These are phyloP conservation scores for Oryza longistaminata DNA, from an alignment of 176 grass and related monocot species.

Conservation along the genomic window DNA sequence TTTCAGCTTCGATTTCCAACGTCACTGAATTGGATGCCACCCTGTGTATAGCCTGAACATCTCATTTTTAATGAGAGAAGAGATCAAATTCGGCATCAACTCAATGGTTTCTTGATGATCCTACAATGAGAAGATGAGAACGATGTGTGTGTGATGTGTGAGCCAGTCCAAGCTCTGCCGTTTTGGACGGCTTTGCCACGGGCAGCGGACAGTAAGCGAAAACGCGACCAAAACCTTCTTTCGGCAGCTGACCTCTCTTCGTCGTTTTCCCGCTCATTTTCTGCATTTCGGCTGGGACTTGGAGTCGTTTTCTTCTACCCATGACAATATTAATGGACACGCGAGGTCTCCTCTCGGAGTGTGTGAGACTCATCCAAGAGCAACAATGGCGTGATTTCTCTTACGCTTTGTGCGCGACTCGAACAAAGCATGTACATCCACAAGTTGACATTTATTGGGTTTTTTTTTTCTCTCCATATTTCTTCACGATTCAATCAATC, in stretches of 20 bases:
- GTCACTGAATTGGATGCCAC: neutral
- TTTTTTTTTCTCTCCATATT: neutral
- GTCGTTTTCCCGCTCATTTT: slow-evolving; percentile 40
- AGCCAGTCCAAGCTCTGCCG: slow-evolving; percentile 34
- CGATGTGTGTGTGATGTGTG: slow-evolving; percentile 9
- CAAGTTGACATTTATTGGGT: slow-evolving; percentile 38
- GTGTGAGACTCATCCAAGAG: slow-evolving; percentile 29
- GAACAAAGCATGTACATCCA: slow-evolving; percentile 34
- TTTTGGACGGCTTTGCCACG: slow-evolving; percentile 39
- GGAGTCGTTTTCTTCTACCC: neutral
- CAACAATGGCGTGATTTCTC: slow-evolving; percentile 40
- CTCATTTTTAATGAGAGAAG: neutral
- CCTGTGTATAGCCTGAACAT: neutral
- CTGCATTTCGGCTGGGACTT: slow-evolving; percentile 6
- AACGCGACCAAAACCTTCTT: slow-evolving; percentile 23
- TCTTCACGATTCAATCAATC: neutral
- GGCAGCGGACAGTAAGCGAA: slow-evolving; percentile 13
- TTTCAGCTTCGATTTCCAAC: neutral
- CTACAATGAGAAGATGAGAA: neutral
- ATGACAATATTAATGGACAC: slow-evolving; percentile 40
- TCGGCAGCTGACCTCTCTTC: neutral
- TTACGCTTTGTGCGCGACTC: slow-evolving; percentile 39
- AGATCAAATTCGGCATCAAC: neutral
- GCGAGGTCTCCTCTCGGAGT: slow-evolving; percentile 30
- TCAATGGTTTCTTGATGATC: neutral